Percentiles rank a stretch among this genome's conserved stretches.
phyloP scores from a whole-genome alignment of 2,329 filamentous ascomycete genomes.

The Arthrinium phaeospermum region DNA sequence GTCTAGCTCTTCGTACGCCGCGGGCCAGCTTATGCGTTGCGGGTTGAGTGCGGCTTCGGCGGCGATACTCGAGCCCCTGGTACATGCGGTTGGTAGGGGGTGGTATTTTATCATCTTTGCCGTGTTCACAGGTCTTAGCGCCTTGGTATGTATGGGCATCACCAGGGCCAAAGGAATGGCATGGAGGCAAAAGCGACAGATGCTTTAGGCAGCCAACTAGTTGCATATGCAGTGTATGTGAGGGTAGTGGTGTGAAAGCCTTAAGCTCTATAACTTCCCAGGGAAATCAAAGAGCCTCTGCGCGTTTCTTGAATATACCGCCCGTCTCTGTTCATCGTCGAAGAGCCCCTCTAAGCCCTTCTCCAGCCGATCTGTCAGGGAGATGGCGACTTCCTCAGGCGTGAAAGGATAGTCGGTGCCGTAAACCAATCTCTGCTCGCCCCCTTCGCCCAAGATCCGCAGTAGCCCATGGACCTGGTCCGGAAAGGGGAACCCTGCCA shows the following conservation, averaged over 20 bases:
- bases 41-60: conserved; percentile 21
- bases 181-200: neutral
- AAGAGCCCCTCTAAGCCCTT: conserved; percentile 46
- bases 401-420: conserved; percentile 61
- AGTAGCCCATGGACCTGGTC: conserved; percentile 55
- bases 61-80: conserved; percentile 21
- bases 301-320: conserved; percentile 10
- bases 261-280: neutral
- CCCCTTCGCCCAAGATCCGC: conserved; percentile 40
- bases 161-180: neutral
- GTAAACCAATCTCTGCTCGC: conserved; percentile 52
- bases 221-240: no score
- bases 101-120: conserved; percentile 17
- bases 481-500: conserved; percentile 56
- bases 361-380: conserved; percentile 48
- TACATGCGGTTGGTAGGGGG: conserved; percentile 8
- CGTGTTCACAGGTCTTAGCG: neutral
- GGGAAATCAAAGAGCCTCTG: conserved; percentile 15
- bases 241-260: no score
- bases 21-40: conserved; percentile 21
- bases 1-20: conserved; percentile 22
- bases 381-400: conserved; percentile 32
- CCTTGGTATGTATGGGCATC: neutral
- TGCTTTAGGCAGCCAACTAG: no score
- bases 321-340: neutral